A percentile compares a stretch with the other conserved stretches of the same genome.
phyloP scores from a whole-genome alignment of 208 protist species.

The Acanthamoeba healyi region DNA sequence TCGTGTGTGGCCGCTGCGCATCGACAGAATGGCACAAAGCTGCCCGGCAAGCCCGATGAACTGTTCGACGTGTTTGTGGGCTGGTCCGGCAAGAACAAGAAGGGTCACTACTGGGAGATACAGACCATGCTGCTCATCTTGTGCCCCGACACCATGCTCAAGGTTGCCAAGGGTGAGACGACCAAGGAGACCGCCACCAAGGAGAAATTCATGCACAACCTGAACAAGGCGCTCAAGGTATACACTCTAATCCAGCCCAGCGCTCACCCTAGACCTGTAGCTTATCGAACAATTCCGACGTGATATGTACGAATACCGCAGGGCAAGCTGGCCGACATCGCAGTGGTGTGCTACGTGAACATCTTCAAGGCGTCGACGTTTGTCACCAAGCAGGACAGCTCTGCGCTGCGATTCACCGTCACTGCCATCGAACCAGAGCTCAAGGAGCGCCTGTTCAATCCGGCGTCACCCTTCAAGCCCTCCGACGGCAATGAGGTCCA shows the following conservation, averaged over 20 bases:
- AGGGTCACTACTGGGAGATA: constrained; percentile 80
- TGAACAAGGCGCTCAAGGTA: constrained; percentile 78
- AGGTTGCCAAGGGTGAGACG: constrained; percentile 75
- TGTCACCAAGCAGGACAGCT: constrained; percentile 81
- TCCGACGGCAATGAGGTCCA: constrained; percentile 74
- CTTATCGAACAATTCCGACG: too few species aligned
- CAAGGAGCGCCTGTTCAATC: constrained; percentile 79
- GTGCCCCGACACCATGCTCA: constrained; percentile 83
- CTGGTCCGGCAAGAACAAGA: constrained; percentile 81
- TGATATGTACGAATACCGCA: too few species aligned
- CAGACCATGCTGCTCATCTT: constrained; percentile 84
- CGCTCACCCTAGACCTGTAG: neutral
- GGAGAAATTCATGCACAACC: constrained; percentile 78
- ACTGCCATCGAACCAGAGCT: constrained; percentile 81
- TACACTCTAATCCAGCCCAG: neutral
- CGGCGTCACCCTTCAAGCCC: neutral
- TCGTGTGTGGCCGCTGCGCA: too few species aligned
- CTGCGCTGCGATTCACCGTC: constrained; percentile 81
- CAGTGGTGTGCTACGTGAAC: constrained; percentile 81
- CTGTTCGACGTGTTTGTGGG: constrained; percentile 81
- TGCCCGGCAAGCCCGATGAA: constrained; percentile 65
- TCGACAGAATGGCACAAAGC: neutral
- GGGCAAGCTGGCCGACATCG: constrained; percentile 77
- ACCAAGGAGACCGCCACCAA: constrained; percentile 6
- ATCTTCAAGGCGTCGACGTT: constrained; percentile 85